Base-by-base conservation (phyloP, 164 flowering plant genomes). In the Saururus chinensis region DNA sequence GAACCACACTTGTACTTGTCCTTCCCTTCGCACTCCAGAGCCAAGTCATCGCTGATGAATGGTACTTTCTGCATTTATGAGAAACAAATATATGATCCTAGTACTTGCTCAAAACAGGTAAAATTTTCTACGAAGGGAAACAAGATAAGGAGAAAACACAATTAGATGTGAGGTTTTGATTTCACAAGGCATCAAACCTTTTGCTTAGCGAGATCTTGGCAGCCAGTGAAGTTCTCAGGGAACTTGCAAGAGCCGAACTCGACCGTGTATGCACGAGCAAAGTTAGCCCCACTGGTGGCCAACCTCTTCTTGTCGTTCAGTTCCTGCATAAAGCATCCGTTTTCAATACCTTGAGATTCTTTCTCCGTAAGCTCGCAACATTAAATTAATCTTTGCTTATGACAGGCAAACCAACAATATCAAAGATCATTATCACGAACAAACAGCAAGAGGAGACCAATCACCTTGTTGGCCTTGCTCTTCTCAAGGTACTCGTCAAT, bases 171-270 rank as follows among this genome's bases (percentile, higher is more conserved):
- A 45, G 2, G 49, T 17, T 12, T 17, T 45, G 49, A 12, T 45
- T 2, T n/a, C n/a, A n/a, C n/a, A n/a, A n/a, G n/a, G n/a, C n/a
- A n/a, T n/a, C n/a, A n/a, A n/a, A 92, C 97, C 97, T 90, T 88
- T 75, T 80, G 84, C 80, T 90, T 93, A 66, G 99, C 99, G 62
- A 93, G 96, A 77, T 93, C 99, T 77, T 93, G 97, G 84, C 99
- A 93, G 62, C 99, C 99, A 9, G 97, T 93, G 89, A 90, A 93
- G 82, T 93, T 93, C 74, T 90, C 84, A 0, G 99, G 99, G 92
- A 93, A 93, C 73, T 84, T 88, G 95, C 99, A 93, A 4, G 83
- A 73, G 1, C 99, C 99, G 56, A 89, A 89, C 64, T 93, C 74
- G 59, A 93, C 97, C 0, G 99, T 93, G 80, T 70, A 86, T 21